Percentiles rank a stretch among this genome's conserved stretches.
Evolutionary conservation across 2,329 filamentous ascomycete genomes (phyloP).

Genomic region (Penicillium sp.): DNA sequence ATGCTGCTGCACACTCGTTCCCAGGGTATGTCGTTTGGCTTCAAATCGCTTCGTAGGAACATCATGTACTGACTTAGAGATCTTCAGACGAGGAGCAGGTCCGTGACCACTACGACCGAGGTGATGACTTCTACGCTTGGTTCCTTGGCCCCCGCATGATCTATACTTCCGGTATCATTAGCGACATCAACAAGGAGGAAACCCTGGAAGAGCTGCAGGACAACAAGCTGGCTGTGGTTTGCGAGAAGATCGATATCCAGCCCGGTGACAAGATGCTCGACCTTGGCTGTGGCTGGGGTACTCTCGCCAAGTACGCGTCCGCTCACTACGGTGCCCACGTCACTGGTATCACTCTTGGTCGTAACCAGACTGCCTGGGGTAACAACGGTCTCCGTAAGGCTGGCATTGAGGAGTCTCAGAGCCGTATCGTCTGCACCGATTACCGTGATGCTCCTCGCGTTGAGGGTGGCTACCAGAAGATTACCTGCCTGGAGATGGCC

Average conservation of each 20-base stretch:
- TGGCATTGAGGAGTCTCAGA: constrained; percentile 83
- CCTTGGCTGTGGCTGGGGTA: constrained; percentile 98
- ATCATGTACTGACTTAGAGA: not conserved
- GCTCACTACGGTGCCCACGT: constrained; percentile 85
- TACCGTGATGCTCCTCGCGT: constrained; percentile 91
- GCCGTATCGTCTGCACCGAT: constrained; percentile 90
- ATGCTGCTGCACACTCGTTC: constrained; percentile 89
- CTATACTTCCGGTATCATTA: constrained; percentile 94
- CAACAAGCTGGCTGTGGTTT: constrained; percentile 93
- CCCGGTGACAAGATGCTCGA: constrained; percentile 82
- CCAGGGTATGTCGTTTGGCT: constrained; percentile 61
- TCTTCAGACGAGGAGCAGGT: constrained; percentile 89
- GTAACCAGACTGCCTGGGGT: constrained; percentile 96
- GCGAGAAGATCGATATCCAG: constrained; percentile 89
- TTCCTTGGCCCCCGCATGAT: constrained; percentile 98
- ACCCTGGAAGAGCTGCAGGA: constrained; percentile 93
- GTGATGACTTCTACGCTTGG: constrained; percentile 98
- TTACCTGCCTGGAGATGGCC: constrained; percentile 97
- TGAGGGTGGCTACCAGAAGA: constrained; percentile 82
- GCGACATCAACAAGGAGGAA: constrained; percentile 84
- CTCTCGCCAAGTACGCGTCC: constrained; percentile 87
- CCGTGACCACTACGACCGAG: constrained; percentile 94
- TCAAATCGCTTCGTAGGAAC: not conserved
- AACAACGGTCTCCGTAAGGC: constrained; percentile 83
- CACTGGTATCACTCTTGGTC: constrained; percentile 89